Evolutionary conservation across 148 eudicot species (phyloP).

Genomic region (Cornus florida): DNA sequence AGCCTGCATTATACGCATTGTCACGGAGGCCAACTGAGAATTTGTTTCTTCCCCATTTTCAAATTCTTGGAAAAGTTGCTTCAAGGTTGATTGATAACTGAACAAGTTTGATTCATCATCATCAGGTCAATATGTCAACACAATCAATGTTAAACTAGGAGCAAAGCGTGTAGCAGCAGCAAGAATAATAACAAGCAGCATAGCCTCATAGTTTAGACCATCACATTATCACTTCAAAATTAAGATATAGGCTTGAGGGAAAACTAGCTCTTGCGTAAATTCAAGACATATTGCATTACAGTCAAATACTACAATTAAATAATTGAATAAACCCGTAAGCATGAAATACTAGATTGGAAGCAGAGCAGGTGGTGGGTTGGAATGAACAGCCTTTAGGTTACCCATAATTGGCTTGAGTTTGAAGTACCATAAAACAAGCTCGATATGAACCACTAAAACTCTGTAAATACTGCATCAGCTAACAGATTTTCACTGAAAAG

Average conservation of each 20-base stretch:
- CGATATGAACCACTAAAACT: no score
- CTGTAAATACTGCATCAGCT: no score
- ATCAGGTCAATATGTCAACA: constrained; percentile 4
- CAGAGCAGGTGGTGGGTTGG: neutral
- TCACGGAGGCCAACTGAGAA: constrained; percentile 81
- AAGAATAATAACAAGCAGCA: neutral
- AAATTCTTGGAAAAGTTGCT: constrained; percentile 97
- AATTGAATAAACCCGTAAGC: no score
- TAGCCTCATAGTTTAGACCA: neutral
- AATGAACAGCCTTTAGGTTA: neutral
- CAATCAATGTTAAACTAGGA: neutral
- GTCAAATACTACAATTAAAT: neutral
- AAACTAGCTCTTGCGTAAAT: neutral
- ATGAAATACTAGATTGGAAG: neutral
- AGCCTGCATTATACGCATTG: constrained; percentile 98
- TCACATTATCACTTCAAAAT: neutral
- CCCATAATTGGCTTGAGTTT: neutral
- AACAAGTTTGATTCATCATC: constrained; percentile 16
- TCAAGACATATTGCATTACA: neutral
- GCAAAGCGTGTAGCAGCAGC: neutral
- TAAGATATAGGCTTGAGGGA: neutral
- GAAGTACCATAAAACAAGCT: neutral
- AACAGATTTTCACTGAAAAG: no score
- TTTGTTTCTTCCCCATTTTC: constrained; percentile 61
- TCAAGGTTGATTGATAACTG: constrained; percentile 94